Conservation (phyloP, 257 asterid species). For the Solanum sejunctum region DNA sequence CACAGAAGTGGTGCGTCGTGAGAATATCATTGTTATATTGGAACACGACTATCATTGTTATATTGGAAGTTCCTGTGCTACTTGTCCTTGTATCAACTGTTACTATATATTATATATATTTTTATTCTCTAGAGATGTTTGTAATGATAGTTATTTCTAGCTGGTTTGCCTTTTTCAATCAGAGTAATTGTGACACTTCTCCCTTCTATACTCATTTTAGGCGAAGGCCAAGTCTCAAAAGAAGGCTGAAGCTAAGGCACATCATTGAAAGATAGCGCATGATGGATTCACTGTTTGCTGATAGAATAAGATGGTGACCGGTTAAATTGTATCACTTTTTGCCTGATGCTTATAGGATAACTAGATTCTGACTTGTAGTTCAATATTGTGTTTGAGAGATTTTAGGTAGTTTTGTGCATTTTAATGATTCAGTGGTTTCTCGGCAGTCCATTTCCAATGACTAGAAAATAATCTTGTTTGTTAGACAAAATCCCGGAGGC, state of each 20-base stretch:
- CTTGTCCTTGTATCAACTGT: background rate
- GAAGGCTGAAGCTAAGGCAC: slow-evolving; percentile 12
- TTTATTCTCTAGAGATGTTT: background rate
- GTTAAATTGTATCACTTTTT: background rate
- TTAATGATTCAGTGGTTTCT: background rate
- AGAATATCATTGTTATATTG: background rate
- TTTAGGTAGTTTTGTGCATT: background rate
- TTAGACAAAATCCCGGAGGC: background rate
- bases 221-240: slow-evolving; percentile 7
- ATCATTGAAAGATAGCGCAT: background rate
- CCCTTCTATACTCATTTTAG: background rate
- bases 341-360: background rate
- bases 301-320: background rate
- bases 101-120: background rate
- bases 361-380: background rate
- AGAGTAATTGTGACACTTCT: background rate
- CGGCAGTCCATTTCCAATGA: background rate
- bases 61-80: background rate
- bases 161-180: background rate
- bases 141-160: background rate
- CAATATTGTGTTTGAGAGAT: background rate
- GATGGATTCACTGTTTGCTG: background rate
- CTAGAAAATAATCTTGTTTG: background rate
- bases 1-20: background rate
- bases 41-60: background rate